Evolutionary conservation across 1,139 yeast genomes (phyloP).

Genomic region (Suhomyces atakaporum): DNA sequence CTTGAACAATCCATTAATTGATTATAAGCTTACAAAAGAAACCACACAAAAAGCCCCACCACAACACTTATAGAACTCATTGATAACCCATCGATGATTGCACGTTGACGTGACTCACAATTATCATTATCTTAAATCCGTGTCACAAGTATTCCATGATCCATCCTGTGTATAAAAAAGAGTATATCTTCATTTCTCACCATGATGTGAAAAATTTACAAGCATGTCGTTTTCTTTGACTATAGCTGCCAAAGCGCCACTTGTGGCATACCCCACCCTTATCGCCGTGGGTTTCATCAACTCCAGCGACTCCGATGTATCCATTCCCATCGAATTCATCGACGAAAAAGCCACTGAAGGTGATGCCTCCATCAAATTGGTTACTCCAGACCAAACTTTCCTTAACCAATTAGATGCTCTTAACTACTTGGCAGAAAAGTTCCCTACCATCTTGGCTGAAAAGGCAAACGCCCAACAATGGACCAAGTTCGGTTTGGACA

Average conservation of each 20-base stretch:
- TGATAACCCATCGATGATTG: too few species aligned
- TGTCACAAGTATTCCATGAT: too few species aligned
- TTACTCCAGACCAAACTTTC: conserved; percentile 47
- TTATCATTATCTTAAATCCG: too few species aligned
- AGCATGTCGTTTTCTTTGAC: conserved; percentile 46
- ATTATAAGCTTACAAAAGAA: too few species aligned
- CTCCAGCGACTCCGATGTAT: conserved; percentile 42
- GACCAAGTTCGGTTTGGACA: conserved; percentile 68
- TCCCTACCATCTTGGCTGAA: conserved; percentile 39
- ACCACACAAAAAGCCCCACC: too few species aligned
- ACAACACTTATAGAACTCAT: too few species aligned
- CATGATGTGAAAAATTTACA: background rate
- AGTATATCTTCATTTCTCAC: too few species aligned
- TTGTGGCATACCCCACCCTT: conserved; percentile 76
- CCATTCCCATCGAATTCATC: conserved; percentile 64
- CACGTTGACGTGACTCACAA: too few species aligned
- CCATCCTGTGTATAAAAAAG: too few species aligned
- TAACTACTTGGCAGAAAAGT: conserved; percentile 46
- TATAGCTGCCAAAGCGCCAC: conserved; percentile 84
- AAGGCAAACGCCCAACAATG: conserved; percentile 51
- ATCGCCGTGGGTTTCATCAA: conserved; percentile 79
- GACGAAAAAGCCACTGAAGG: conserved; percentile 58
- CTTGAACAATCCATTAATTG: too few species aligned
- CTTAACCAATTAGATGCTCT: conserved; percentile 48
- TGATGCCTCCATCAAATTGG: conserved; percentile 44